Conservation (phyloP, 345 rosid species). For the Eucalyptus shirleyi region DNA sequence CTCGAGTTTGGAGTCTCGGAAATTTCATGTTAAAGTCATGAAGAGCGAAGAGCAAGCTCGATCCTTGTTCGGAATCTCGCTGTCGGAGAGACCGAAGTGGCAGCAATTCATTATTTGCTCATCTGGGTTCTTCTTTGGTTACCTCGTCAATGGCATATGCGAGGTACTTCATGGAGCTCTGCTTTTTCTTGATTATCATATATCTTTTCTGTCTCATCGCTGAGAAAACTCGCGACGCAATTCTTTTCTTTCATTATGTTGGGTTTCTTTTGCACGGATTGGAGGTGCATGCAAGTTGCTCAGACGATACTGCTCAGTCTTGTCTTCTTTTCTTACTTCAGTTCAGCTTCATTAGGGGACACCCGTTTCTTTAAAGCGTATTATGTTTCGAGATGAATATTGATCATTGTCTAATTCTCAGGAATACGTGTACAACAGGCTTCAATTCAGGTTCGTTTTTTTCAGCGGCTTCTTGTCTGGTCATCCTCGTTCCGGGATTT, state of each 20-base stretch:
- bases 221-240: not conserved
- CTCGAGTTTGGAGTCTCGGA: not conserved
- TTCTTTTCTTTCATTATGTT: not conserved
- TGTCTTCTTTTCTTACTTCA: not conserved
- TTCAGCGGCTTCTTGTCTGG: not conserved
- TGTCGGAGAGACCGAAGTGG: constrained; percentile 62
- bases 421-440: constrained; percentile 94
- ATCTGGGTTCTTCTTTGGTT: constrained; percentile 94
- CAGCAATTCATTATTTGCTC: constrained; percentile 82
- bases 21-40: constrained; percentile 10
- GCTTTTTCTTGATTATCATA: not conserved
- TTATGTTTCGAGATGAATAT: not conserved
- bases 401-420: constrained; percentile 8
- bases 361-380: not conserved
- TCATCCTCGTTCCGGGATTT: not conserved
- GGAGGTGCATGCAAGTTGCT: not conserved
- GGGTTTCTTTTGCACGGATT: not conserved
- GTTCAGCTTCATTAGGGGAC: not conserved
- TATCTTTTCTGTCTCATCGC: not conserved
- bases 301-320: not conserved
- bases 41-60: constrained; percentile 50
- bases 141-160: constrained; percentile 88
- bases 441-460: constrained; percentile 59
- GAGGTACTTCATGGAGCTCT: constrained; percentile 38
- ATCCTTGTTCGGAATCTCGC: constrained; percentile 58